These are phyloP conservation scores for Penicillium robsamsonii DNA, from an alignment of 495 filamentous ascomycete genomes.

Conservation along the genomic window DNA sequence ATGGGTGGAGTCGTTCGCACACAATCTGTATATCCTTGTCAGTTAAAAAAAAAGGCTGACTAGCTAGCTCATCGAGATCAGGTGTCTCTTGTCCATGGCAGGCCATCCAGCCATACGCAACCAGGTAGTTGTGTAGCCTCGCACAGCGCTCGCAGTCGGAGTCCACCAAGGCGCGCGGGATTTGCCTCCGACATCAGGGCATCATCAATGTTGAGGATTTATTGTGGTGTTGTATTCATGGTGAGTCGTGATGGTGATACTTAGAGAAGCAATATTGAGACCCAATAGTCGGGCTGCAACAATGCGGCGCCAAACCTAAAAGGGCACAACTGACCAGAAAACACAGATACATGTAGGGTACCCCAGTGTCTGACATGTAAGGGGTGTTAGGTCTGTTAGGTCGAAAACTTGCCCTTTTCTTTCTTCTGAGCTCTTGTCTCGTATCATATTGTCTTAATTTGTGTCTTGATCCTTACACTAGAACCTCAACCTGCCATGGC, in stretches of 20 bases:
- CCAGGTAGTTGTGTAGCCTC: background rate
- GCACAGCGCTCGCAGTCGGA: background rate
- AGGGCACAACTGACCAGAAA: background rate
- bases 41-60: background rate
- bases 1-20: background rate
- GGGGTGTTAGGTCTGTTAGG: background rate
- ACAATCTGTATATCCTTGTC: background rate
- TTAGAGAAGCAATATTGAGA: background rate
- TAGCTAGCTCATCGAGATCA: background rate
- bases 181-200: background rate
- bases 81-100: background rate
- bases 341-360: background rate
- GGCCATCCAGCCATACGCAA: background rate
- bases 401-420: background rate
- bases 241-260: background rate
- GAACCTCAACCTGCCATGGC: background rate
- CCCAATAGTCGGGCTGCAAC: background rate
- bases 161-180: too few species aligned
- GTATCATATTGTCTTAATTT: background rate
- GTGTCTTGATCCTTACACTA: background rate
- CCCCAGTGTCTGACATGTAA: background rate
- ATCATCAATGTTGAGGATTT: background rate
- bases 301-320: background rate
- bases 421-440: background rate
- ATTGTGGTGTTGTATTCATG: background rate